Base-by-base conservation (phyloP, 2,329 filamentous ascomycete genomes). In the Emergomyces pasteurianus region DNA sequence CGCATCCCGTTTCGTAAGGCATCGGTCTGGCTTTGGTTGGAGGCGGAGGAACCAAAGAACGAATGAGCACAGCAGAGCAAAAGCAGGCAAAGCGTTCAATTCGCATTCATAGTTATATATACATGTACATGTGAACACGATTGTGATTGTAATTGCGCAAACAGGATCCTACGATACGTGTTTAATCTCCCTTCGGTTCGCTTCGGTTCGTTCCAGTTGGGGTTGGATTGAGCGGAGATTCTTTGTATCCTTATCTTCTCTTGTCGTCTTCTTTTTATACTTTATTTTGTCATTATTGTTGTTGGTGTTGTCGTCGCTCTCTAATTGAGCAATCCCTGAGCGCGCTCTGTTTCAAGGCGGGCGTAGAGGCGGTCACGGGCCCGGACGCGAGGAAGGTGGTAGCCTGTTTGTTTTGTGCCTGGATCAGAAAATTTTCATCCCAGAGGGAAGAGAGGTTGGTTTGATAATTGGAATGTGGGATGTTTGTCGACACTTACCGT, bases 321-420 rank as follows among this genome's bases (percentile, higher is more conserved):
- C 46, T 60, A 60, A 16, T 53, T 49, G 23, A 43, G 42, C 18
- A 57, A 21, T 4, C 50, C 58, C 28, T 42, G 67, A 54, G 82
- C 82, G 65, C 84, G 79, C 75, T 86, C 77, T 67, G 83, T 79
- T 75, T 86, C 84, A 64, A 86, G 77, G 74, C 81, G 83, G 71
- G 80, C 76, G 78, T 86, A 86, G 78, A 80, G 84, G 69, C 77
- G 70, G 73, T 86, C 84, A 72, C 84, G 82, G 72, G 79, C 80
- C 72, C 83, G 83, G 71, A 85, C 82, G 66, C 81, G 77, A 70
- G 83, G 83, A 60, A 86, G 79, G 77, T 86, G 84, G 77, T 81
- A 86, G 70, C 83, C 83, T 85, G 16, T 52, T 28, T 42, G 46
- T 42, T 46, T 54, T 31, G 7, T 18, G 2, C 26, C 3, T 18